Conservation (phyloP, 345 rosid genomes). For the Turnera subulata region DNA sequence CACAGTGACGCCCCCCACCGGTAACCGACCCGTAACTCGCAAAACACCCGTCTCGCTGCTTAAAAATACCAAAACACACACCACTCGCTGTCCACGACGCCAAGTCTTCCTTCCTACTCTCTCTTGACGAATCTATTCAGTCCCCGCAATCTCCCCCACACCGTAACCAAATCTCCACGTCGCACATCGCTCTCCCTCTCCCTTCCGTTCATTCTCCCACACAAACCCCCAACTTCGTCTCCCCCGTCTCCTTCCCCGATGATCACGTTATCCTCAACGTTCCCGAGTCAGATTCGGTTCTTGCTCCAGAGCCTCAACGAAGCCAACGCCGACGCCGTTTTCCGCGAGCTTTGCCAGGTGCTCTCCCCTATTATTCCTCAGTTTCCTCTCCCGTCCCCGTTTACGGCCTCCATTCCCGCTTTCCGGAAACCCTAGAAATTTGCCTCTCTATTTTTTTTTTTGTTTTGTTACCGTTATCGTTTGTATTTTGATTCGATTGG, state of each 20-base stretch:
- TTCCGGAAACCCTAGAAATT: constrained; percentile 2
- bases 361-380: background rate
- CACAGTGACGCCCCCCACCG: background rate
- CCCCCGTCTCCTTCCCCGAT: constrained; percentile 30
- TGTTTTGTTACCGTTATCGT: background rate
- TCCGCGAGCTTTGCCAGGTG: constrained; percentile 66
- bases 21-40: constrained; percentile 3
- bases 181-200: background rate
- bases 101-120: background rate
- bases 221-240: constrained; percentile 18
- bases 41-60: background rate
- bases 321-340: constrained; percentile 52
- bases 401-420: background rate
- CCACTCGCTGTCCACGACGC: background rate
- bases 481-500: background rate
- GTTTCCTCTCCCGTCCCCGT: background rate
- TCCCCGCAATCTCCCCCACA: background rate
- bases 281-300: constrained; percentile 67
- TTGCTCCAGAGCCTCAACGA: constrained; percentile 53
- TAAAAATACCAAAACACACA: background rate
- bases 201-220: background rate
- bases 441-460: no score
- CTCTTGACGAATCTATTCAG: background rate
- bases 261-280: constrained; percentile 42
- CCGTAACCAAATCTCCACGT: background rate